phyloP scores from a whole-genome alignment of 2,329 filamentous ascomycete species.

The Dryadomyces sulphureus region DNA sequence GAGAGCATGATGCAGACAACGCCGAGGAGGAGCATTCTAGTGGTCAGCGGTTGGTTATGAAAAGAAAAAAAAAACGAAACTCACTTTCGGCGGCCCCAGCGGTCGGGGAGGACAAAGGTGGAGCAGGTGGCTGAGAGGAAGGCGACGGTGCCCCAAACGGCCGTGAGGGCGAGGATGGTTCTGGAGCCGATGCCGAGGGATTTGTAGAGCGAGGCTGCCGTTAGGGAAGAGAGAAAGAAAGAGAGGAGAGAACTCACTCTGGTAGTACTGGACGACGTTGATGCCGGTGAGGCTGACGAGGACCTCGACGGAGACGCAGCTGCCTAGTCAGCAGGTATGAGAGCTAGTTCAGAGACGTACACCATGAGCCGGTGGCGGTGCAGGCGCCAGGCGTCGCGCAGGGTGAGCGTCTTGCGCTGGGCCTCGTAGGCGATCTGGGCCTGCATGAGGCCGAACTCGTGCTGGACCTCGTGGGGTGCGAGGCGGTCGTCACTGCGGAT shows the following conservation, averaged over 20 bases:
- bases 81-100: conserved; percentile 36
- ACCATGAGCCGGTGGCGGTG: conserved; percentile 35
- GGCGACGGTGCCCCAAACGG: conserved; percentile 36
- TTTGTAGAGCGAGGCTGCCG: conserved; percentile 34
- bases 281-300: conserved; percentile 42
- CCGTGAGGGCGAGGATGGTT: conserved; percentile 36
- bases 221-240: neutral
- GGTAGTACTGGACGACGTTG: conserved; percentile 31
- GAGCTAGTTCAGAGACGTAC: conserved; percentile 15
- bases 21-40: conserved; percentile 40
- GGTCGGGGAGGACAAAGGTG: conserved; percentile 35
- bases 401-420: conserved; percentile 35
- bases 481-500: conserved; percentile 30
- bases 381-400: conserved; percentile 33
- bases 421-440: conserved; percentile 41
- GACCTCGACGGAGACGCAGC: conserved; percentile 34
- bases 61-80: neutral
- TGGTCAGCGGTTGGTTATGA: neutral
- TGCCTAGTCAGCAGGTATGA: neutral
- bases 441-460: conserved; percentile 39
- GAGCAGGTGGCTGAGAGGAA: conserved; percentile 35
- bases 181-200: conserved; percentile 32
- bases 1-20: conserved; percentile 35
- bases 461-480: conserved; percentile 20
- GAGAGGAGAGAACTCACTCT: neutral